Percentiles rank a stretch among this genome's conserved stretches.
Evolutionary conservation across 495 filamentous ascomycete genomes (phyloP).

Genomic region (Daldinia childiae): DNA sequence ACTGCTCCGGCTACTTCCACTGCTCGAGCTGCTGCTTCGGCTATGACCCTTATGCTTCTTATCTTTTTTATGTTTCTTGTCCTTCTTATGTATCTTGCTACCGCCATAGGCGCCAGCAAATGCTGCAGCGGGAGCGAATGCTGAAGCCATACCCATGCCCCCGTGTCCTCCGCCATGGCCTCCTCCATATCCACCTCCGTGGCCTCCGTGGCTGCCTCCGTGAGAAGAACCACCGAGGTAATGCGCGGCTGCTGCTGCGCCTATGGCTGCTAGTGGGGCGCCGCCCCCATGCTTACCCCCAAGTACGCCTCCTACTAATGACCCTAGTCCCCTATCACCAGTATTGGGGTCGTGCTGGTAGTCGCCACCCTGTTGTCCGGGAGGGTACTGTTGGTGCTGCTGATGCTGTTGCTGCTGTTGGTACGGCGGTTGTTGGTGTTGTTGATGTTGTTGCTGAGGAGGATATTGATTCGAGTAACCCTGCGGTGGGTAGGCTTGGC

Average conservation of each 20-base stretch:
- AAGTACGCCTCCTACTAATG: constrained; percentile 30
- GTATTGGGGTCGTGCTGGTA: constrained; percentile 14
- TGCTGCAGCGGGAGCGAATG: constrained; percentile 22
- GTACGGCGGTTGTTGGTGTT: constrained; percentile 11
- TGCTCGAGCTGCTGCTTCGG: constrained; percentile 40
- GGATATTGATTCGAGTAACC: constrained; percentile 41
- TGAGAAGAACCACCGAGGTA: constrained; percentile 29
- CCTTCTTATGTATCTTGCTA: constrained; percentile 35
- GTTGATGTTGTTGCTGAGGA: constrained; percentile 29
- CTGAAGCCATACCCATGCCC: constrained; percentile 17
- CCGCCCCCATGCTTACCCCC: constrained; percentile 27
- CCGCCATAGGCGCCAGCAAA: constrained; percentile 29
- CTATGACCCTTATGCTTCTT: constrained; percentile 42
- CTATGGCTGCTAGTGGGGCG: constrained; percentile 29
- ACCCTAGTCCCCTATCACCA: constrained; percentile 41
- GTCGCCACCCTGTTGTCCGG: constrained; percentile 25
- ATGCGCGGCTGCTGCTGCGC: constrained; percentile 34
- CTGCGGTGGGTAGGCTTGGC: constrained; percentile 40
- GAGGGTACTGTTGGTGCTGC: constrained; percentile 31
- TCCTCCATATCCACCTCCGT: constrained; percentile 3
- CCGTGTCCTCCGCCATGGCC: constrained; percentile 27
- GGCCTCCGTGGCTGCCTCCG: not conserved
- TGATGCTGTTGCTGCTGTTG: constrained; percentile 29
- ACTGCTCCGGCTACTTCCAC: constrained; percentile 38
- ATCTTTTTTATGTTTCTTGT: constrained; percentile 46